These are phyloP conservation scores for Corchorus capsularis DNA, from an alignment of 345 rosid genomes.

Conservation along the genomic window DNA sequence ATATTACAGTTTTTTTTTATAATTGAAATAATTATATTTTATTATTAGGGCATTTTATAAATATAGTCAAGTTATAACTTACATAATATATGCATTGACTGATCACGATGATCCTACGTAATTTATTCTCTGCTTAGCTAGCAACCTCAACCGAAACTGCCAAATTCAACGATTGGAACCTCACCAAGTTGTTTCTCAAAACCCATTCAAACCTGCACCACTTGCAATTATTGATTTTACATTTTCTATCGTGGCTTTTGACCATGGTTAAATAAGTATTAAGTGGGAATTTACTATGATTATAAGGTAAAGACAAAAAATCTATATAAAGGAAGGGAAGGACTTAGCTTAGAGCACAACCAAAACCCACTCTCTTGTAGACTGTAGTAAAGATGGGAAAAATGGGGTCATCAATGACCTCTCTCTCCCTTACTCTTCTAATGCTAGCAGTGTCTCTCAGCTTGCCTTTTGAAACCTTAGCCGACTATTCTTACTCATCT, in stretches of 20 bases:
- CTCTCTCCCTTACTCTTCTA: slow-evolving; percentile 47
- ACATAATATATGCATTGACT: neutral
- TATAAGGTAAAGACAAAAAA: slow-evolving; percentile 27
- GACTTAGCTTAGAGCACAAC: slow-evolving; percentile 29
- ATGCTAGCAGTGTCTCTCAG: slow-evolving; percentile 45
- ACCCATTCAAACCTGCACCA: neutral
- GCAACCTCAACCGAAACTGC: neutral
- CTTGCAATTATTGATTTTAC: neutral
- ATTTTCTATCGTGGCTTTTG: too few relatives aligned
- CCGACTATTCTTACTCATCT: slow-evolving; percentile 42
- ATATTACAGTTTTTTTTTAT: too few relatives aligned
- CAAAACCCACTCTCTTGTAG: slow-evolving; percentile 25
- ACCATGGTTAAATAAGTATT: neutral
- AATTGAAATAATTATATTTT: neutral
- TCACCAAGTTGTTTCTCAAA: neutral
- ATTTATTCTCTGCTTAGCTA: slow-evolving; percentile 14
- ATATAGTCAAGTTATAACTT: too few relatives aligned
- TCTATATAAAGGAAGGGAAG: slow-evolving; percentile 59
- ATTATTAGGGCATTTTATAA: neutral
- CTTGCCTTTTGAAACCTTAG: slow-evolving; percentile 45
- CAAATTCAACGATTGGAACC: slow-evolving; percentile 7
- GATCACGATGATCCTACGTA: neutral
- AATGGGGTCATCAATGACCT: slow-evolving; percentile 60
- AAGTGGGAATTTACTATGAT: slow-evolving; percentile 20
- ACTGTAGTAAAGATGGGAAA: slow-evolving; percentile 8